A percentile compares a stretch with the other conserved stretches of the same genome.
Conservation (phyloP, 768 basidiomycete genomes). For the Xerocomellus dryophilus region DNA sequence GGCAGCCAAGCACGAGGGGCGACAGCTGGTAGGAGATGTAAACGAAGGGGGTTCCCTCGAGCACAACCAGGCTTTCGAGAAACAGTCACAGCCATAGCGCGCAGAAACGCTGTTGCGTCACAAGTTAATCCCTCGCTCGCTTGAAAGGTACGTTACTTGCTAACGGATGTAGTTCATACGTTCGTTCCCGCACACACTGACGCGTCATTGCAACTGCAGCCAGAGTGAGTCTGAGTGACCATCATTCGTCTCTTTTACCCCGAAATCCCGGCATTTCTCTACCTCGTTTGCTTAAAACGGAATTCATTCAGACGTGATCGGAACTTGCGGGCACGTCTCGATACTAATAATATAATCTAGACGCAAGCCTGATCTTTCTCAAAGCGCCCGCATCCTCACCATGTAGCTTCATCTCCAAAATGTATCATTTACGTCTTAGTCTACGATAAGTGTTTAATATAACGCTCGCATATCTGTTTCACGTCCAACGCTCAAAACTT, state of each 20-base stretch:
- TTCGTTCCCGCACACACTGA: background rate
- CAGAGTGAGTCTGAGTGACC: background rate
- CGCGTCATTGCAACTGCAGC: too few relatives aligned
- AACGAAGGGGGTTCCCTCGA: too few relatives aligned
- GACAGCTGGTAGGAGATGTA: background rate
- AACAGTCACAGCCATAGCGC: background rate
- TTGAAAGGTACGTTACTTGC: background rate
- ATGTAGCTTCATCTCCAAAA: background rate
- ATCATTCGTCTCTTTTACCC: background rate
- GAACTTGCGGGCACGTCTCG: too few relatives aligned
- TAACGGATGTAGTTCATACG: background rate
- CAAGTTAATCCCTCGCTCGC: background rate
- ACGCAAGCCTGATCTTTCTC: too few relatives aligned
- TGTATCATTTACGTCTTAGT: background rate
- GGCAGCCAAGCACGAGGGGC: background rate
- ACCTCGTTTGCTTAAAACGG: too few relatives aligned
- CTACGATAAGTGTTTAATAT: background rate
- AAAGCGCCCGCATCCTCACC: too few relatives aligned
- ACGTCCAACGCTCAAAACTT: background rate
- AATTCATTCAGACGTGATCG: background rate
- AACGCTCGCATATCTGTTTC: background rate
- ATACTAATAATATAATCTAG: too few relatives aligned
- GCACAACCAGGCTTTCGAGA: too few relatives aligned
- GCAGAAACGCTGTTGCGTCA: background rate
- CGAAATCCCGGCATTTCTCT: background rate